Percentiles rank a stretch among this genome's conserved stretches.
These are phyloP conservation scores for Endoconidiophora laricicola DNA, from an alignment of 2,329 filamentous ascomycete genomes.

Conservation along the genomic window DNA sequence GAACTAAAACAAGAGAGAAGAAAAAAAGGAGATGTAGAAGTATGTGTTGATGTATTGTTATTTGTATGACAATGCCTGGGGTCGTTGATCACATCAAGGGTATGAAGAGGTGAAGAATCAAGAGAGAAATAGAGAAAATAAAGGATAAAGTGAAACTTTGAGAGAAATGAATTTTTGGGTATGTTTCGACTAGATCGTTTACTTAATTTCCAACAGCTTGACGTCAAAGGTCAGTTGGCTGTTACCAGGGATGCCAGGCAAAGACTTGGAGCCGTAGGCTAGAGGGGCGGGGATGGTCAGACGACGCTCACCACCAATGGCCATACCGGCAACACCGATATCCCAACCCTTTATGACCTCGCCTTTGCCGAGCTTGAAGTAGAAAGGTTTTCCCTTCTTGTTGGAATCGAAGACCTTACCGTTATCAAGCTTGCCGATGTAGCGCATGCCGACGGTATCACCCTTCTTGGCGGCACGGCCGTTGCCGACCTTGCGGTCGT, in stretches of 20 bases:
- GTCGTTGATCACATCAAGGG: conserved; percentile 8
- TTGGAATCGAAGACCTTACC: conserved; percentile 97
- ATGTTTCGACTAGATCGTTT: conserved; percentile 20
- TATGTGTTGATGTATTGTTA: background rate
- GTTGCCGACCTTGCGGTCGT: conserved; percentile 84
- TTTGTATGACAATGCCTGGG: conserved; percentile 3
- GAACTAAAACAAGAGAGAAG: background rate
- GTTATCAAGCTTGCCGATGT: conserved; percentile 92
- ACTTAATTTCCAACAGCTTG: conserved; percentile 73
- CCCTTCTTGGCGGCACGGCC: conserved; percentile 80
- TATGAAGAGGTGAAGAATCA: background rate
- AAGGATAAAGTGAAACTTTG: background rate
- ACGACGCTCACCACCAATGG: conserved; percentile 81
- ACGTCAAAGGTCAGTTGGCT: conserved; percentile 85
- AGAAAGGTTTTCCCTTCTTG: conserved; percentile 97
- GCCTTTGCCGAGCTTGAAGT: conserved; percentile 82
- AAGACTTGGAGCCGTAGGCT: conserved; percentile 72
- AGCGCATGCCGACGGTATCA: conserved; percentile 81
- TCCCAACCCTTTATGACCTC: conserved; percentile 99
- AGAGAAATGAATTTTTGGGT: background rate
- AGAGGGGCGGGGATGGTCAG: conserved; percentile 75
- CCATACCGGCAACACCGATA: conserved; percentile 82
- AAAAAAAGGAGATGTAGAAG: background rate
- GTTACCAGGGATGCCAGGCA: conserved; percentile 80
- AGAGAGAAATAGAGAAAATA: background rate